Evolutionary conservation across 2,329 filamentous ascomycete genomes (phyloP).

Genomic region (Simplicillium aogashimaense): DNA sequence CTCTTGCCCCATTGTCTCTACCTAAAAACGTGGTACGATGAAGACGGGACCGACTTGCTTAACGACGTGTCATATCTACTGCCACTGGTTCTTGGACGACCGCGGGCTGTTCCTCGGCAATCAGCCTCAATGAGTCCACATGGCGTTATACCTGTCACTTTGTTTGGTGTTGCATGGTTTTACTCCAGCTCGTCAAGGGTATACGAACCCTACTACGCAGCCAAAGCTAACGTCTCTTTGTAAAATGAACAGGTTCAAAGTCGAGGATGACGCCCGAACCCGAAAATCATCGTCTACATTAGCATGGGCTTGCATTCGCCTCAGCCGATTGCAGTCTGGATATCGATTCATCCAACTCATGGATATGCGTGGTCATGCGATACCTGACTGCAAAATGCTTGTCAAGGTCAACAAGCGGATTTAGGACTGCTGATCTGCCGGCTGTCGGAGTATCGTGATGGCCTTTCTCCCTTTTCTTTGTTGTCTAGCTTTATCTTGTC

Average conservation of each 20-base stretch:
- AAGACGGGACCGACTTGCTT: too few species aligned
- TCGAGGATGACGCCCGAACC: conserved; percentile 38
- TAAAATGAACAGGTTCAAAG: conserved; percentile 38
- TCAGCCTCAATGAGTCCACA: too few species aligned
- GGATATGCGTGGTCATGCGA: conserved; percentile 32
- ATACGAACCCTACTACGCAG: not conserved
- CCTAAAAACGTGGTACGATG: too few species aligned
- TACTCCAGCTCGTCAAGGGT: not conserved
- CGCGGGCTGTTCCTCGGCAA: too few species aligned
- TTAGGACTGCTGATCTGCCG: conserved; percentile 14
- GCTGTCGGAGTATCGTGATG: too few species aligned
- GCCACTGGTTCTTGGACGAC: too few species aligned
- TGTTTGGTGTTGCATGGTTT: too few species aligned
- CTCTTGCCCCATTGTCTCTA: too few species aligned
- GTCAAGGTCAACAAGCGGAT: conserved; percentile 41
- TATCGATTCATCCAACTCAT: conserved; percentile 44
- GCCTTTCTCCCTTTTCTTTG: too few species aligned
- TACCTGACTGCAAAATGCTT: conserved; percentile 37
- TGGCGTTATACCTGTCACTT: too few species aligned
- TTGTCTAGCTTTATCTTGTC: too few species aligned
- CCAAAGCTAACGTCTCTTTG: not conserved
- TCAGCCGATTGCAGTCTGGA: conserved; percentile 45
- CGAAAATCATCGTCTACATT: conserved; percentile 26
- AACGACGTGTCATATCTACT: too few species aligned
- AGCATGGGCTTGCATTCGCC: conserved; percentile 49